Conservation (phyloP, 2,329 filamentous ascomycete species). For the Trichoderma arundinaceum region DNA sequence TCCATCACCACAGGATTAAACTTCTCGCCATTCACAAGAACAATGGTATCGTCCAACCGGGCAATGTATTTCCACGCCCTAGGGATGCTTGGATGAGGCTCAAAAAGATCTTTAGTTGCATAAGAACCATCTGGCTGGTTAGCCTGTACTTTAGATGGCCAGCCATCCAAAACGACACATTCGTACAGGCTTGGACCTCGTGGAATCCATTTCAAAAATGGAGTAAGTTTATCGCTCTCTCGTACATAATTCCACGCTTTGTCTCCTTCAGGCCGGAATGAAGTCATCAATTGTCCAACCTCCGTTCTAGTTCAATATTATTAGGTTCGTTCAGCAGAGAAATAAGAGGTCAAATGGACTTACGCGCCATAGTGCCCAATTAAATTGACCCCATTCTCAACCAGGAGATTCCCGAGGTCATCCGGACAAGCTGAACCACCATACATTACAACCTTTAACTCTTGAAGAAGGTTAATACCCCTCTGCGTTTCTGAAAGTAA, state of each 20-base stretch:
- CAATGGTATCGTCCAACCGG: slow-evolving; percentile 65
- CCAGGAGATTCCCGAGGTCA: slow-evolving; percentile 14
- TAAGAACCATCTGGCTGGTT: slow-evolving; percentile 66
- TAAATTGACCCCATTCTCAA: slow-evolving; percentile 12
- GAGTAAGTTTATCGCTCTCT: neutral
- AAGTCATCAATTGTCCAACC: slow-evolving; percentile 22
- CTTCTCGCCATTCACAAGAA: slow-evolving; percentile 70
- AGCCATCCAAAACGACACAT: slow-evolving; percentile 13
- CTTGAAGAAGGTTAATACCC: slow-evolving; percentile 12
- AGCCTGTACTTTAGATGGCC: slow-evolving; percentile 34
- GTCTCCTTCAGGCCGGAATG: slow-evolving; percentile 5
- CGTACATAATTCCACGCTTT: slow-evolving; percentile 24
- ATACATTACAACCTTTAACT: slow-evolving; percentile 18
- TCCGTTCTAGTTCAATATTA: slow-evolving; percentile 1
- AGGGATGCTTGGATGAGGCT: slow-evolving; percentile 55
- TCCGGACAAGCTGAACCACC: slow-evolving; percentile 22
- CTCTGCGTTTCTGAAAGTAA: slow-evolving; percentile 1
- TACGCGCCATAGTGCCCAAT: slow-evolving; percentile 19
- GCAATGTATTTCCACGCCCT: slow-evolving; percentile 68
- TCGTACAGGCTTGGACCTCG: neutral
- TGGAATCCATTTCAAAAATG: slow-evolving; percentile 8
- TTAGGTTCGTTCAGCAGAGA: neutral
- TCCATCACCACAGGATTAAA: slow-evolving; percentile 69
- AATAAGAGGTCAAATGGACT: neutral
- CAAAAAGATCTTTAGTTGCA: slow-evolving; percentile 68